Percentiles rank a stretch among this genome's conserved stretches.
Conservation (phyloP, 163 green algal species). For the Picocystis sp. region DNA sequence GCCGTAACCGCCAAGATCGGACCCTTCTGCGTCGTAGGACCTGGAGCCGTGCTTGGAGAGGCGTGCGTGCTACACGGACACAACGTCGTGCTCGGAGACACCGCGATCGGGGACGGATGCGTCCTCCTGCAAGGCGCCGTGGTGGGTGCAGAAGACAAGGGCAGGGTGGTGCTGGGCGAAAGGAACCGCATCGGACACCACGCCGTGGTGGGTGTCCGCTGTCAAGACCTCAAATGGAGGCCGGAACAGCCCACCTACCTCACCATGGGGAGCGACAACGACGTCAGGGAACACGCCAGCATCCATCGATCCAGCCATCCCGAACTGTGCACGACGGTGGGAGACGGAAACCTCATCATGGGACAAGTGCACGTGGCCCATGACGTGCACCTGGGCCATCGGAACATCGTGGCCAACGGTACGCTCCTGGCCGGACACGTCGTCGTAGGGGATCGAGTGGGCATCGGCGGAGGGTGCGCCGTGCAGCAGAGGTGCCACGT, state of each 20-base stretch:
- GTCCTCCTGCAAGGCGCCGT: conserved; percentile 19
- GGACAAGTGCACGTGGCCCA: conserved; percentile 21
- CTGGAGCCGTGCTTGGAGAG: not conserved
- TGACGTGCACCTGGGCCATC: conserved; percentile 19
- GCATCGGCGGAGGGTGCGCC: conserved; percentile 20
- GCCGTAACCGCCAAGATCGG: not conserved
- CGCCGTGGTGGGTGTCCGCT: conserved; percentile 19
- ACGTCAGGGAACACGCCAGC: conserved; percentile 20
- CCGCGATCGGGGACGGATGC: conserved; percentile 19
- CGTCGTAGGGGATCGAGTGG: conserved; percentile 10
- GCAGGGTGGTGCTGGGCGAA: conserved; percentile 15
- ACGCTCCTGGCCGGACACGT: conserved; percentile 23
- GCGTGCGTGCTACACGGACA: conserved; percentile 5
- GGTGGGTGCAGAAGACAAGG: conserved; percentile 10
- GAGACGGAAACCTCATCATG: conserved; percentile 27
- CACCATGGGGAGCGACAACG: conserved; percentile 18
- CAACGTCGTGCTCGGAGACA: conserved; percentile 12
- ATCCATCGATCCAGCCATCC: conserved; percentile 14
- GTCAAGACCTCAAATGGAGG: conserved; percentile 22
- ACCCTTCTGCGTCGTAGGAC: conserved; percentile 5
- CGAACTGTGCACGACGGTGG: not conserved
- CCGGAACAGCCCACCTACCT: conserved; percentile 16
- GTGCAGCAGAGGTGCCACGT: conserved; percentile 28
- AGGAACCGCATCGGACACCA: conserved; percentile 24
- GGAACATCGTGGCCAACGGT: conserved; percentile 25